Conservation (phyloP, 1,139 yeast species). For the Pichia sp. region DNA sequence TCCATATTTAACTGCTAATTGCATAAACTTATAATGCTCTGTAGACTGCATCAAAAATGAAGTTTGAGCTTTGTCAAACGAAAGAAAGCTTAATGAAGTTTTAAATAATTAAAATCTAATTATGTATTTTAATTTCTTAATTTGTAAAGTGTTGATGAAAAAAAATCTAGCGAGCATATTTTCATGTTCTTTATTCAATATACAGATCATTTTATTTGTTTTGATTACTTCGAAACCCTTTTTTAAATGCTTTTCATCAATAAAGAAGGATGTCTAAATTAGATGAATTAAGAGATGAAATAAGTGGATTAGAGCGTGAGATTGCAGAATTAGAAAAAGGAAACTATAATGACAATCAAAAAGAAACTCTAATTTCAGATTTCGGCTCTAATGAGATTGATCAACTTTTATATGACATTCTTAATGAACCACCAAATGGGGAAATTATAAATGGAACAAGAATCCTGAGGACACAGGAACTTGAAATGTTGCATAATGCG, state of each 20-base stretch:
- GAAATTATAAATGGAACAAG: constrained; percentile 1
- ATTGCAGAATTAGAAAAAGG: constrained; percentile 14
- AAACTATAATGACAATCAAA: constrained; percentile 1
- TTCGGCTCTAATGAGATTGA: not conserved
- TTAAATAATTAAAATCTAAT: too few species aligned
- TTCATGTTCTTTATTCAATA: too few species aligned
- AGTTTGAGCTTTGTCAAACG: too few species aligned
- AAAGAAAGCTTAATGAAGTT: too few species aligned
- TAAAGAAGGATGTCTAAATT: constrained; percentile 1
- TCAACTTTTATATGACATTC: constrained; percentile 4
- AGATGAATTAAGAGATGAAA: constrained; percentile 11
- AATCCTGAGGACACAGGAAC: not conserved
- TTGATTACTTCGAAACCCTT: too few species aligned
- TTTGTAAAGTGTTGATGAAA: too few species aligned
- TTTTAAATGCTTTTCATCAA: not conserved
- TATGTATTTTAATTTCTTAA: not conserved
- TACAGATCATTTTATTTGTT: too few species aligned
- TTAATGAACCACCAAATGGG: constrained; percentile 5
- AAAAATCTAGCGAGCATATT: too few species aligned
- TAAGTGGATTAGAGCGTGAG: constrained; percentile 16
- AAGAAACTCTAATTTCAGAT: too few species aligned
- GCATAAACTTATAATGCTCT: constrained; percentile 38
- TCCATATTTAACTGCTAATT: constrained; percentile 46
- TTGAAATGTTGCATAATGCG: not conserved
- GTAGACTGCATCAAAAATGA: constrained; percentile 4